A percentile compares a stretch with the other conserved stretches of the same genome.
Conservation (phyloP, 2,329 filamentous ascomycete species). For the Mycosphaerelloides madeirae region DNA sequence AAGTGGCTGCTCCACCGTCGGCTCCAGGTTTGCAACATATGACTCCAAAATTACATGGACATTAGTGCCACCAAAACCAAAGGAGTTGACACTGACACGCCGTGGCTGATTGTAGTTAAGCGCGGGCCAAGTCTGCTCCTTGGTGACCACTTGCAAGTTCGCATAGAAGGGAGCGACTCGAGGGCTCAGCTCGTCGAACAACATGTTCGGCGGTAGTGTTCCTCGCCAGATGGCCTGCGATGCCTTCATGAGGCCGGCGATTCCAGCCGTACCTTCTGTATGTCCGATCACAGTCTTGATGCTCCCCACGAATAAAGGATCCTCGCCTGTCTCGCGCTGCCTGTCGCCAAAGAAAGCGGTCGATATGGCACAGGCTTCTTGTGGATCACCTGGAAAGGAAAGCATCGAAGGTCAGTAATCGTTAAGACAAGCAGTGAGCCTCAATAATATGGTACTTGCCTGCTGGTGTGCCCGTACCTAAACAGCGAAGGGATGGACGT, state of each 20-base stretch:
- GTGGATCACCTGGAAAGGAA: conserved; percentile 27
- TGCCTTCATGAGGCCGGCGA: conserved; percentile 25
- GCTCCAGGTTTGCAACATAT: neutral
- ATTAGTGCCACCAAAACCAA: conserved; percentile 25
- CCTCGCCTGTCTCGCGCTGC: neutral
- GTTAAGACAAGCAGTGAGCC: no score
- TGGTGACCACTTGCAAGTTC: conserved; percentile 16
- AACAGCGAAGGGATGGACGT: no score
- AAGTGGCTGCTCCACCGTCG: conserved; percentile 2
- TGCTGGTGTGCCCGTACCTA: no score
- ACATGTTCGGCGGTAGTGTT: conserved; percentile 24
- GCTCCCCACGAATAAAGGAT: conserved; percentile 20
- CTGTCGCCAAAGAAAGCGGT: conserved; percentile 11
- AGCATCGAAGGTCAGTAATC: no score
- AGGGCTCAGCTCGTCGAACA: conserved; percentile 24
- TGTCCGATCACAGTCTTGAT: conserved; percentile 27
- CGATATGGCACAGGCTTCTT: conserved; percentile 24
- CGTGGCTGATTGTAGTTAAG: neutral
- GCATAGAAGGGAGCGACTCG: conserved; percentile 26
- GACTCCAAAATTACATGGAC: conserved; percentile 22
- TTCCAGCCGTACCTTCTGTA: conserved; percentile 20
- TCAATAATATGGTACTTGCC: no score
- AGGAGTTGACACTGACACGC: conserved; percentile 21
- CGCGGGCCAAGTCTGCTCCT: conserved; percentile 28
- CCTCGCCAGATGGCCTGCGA: conserved; percentile 25